These are phyloP conservation scores for Pseudohyphozyma bogoriensis DNA, from an alignment of 768 basidiomycete genomes.

Conservation along the genomic window DNA sequence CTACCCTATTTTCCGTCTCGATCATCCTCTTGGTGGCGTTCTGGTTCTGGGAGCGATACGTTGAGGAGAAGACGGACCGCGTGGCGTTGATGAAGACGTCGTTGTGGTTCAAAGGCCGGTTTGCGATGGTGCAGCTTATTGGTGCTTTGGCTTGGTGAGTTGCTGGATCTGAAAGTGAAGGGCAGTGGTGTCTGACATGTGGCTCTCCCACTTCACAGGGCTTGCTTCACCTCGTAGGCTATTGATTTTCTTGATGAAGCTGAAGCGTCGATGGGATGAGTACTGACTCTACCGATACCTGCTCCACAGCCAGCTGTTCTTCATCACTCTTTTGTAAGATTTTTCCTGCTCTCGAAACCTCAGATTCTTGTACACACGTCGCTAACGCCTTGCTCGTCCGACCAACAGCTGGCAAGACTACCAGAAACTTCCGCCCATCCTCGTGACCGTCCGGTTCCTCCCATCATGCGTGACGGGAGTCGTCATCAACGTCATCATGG, in stretches of 20 bases:
- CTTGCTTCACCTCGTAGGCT: no score
- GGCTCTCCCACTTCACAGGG: no score
- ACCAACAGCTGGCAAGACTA: conserved; percentile 12
- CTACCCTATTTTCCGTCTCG: conserved; percentile 56
- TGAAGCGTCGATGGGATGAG: no score
- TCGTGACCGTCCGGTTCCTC: conserved; percentile 16
- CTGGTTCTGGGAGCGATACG: conserved; percentile 54
- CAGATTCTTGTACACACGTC: no score
- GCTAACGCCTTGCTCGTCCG: no score
- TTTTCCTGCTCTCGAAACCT: no score
- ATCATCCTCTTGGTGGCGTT: conserved; percentile 51
- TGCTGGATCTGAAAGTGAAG: no score
- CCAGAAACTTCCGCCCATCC: conserved; percentile 3
- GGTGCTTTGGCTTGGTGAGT: conserved; percentile 16
- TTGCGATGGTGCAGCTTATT: conserved; percentile 8
- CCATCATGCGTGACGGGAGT: conserved; percentile 9
- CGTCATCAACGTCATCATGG: conserved; percentile 31
- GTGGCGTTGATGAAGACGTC: conserved; percentile 9
- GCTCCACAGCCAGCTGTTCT: no score
- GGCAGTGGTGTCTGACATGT: no score
- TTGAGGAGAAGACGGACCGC: conserved; percentile 42
- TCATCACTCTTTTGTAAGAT: no score
- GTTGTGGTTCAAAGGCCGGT: conserved; percentile 11
- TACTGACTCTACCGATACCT: no score
- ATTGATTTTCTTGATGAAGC: no score